Base-by-base conservation (phyloP, 805 yeast species). In the Wickerhamomyces canadensis region DNA sequence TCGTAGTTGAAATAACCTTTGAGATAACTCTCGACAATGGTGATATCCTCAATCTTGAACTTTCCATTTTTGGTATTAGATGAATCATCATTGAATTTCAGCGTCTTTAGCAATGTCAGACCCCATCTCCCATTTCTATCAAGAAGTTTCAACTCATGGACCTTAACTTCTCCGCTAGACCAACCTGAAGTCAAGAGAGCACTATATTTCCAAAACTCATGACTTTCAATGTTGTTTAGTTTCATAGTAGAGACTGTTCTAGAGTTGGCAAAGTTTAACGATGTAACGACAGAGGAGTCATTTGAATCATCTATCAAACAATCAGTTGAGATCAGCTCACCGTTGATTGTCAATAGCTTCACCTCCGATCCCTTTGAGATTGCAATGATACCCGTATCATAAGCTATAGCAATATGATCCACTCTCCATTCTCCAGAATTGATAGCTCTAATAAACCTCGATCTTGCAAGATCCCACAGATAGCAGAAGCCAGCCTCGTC, bases 381-480 rank as follows among this genome's bases (percentile, higher is more conserved):
- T 3, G 72, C 72, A 31, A 82, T 66, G 31, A 64, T 61, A 0
- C 87, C 89, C 1, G 75, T 59, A 33, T 71, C 75, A 47, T 72
- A 67, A 0, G 82, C 74, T 18, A 80, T 67, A 3, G 74, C 64
- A 4, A 68, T 54, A 13, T 64, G 53, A 3, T 44, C 43, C 15
- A 54, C 61, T 6, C 40, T 47, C 5, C 23, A 22, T 13, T 29
- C 23, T 5, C 23, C 32, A 6, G 42, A 35, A 8, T 51, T 42
- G 6, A 54, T 42, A 27, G 54, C 52, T 38, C 84, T 58, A 4
- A 83, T 69, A 30, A 70, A 67, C 35, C 68, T 68, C 35, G 64
- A 65, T 22, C 78, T 54, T 2, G 77, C 67, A 27, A 77, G 46
- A 48, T 85, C 86, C 91, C 95, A 85, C 4, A 78, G 44, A 15